Base-by-base conservation (phyloP, 2,329 filamentous ascomycete species). In the Pseudogymnoascus sp. region DNA sequence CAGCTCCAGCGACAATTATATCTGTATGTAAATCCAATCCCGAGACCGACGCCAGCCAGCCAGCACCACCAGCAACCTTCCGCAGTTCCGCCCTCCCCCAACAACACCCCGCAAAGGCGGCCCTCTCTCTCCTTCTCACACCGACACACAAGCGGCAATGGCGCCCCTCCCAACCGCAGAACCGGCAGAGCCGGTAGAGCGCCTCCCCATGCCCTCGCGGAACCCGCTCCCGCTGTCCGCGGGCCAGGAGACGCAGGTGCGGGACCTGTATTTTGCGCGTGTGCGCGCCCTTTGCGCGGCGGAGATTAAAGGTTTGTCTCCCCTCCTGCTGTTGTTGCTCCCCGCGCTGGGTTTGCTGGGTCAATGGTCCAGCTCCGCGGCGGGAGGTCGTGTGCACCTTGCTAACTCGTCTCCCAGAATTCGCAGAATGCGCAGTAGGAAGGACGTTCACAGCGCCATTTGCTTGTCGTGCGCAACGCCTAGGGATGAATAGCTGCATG, bases 401-500 rank as follows among this genome's bases (percentile, higher is more conserved):
- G n/a, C 12, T 47, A 8, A 42, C 39, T 29, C 11, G 2, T 21
- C 6, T 16, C 18, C 37, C 69, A 97, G 93, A 89, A 66, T 99
- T 99, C 75, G 95, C 95, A 64, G 86, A 88, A 69, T 99, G 95
- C 81, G 93, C 93, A 62, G 82, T 88, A 60, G 87, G 88, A 73
- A 89, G 91, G 68, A 97, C 93, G 5, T 85, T 97, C 70, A 92
- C 88, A 64, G 89, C 95, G 64, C 89, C 92, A 11, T 97, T 95
- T 80, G 84, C 86, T 62, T 99, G 95, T 79, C 88, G 91, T 62
- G 77, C 82, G 60, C 83, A 93, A 72, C 89, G 92, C 71, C 86
- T 88, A 67, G 81, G 83, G 37, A 99, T 99, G 95, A 99, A 99
- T 78, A 82, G 80, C 66, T 99, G 95, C 79, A 97, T 99, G 92